Evolutionary conservation across 352 stramenopile species (phyloP).

Genomic region (Phytophthora capsici): DNA sequence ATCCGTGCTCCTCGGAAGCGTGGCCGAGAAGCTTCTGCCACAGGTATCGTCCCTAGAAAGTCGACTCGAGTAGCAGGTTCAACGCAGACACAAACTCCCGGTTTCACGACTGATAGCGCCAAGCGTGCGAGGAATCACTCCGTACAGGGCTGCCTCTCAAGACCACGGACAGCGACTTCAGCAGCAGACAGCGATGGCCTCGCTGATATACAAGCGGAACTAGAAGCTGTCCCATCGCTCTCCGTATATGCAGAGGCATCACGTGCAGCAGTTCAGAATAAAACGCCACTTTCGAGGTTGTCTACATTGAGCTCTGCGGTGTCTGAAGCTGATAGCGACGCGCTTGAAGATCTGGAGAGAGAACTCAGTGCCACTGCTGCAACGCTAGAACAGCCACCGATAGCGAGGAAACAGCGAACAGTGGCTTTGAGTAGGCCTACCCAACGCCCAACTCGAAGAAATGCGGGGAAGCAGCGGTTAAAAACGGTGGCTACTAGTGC

Average conservation of each 20-base stretch:
- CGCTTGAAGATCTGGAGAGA: slow-evolving; percentile 38
- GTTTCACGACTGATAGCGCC: neutral
- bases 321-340: slow-evolving; percentile 40
- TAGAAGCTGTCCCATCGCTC: slow-evolving; percentile 25
- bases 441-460: slow-evolving; percentile 16
- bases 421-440: slow-evolving; percentile 12
- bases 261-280: neutral
- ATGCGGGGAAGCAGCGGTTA: slow-evolving; percentile 13
- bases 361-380: slow-evolving; percentile 27
- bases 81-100: neutral
- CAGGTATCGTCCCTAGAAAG: slow-evolving; percentile 17
- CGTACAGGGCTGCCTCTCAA: no score
- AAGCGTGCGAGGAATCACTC: no score
- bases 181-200: slow-evolving; percentile 39
- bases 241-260: neutral
- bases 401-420: slow-evolving; percentile 2
- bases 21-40: neutral
- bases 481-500: slow-evolving; percentile 5
- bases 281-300: slow-evolving; percentile 11
- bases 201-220: slow-evolving; percentile 39
- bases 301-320: slow-evolving; percentile 25
- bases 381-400: slow-evolving; percentile 3
- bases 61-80: neutral
- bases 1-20: slow-evolving; percentile 12
- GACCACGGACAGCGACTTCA: slow-evolving; percentile 31